These are phyloP conservation scores for Trametopsis cervina DNA, from an alignment of 768 basidiomycete genomes.

Conservation along the genomic window DNA sequence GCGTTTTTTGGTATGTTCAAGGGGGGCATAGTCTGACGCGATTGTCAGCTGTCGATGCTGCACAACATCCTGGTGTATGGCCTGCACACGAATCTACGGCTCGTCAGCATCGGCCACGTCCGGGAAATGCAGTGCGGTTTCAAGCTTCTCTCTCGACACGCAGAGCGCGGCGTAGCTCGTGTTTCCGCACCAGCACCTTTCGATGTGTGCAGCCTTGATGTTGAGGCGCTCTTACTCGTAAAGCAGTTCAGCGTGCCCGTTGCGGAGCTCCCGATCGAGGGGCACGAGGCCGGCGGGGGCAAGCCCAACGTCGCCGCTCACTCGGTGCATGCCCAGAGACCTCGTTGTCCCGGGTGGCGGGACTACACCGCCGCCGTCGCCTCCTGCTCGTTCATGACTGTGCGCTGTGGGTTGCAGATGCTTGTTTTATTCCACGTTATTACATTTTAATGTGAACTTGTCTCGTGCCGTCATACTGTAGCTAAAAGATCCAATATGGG, in stretches of 20 bases:
- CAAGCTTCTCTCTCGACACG: constrained; percentile 84
- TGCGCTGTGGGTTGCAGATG: too few species aligned
- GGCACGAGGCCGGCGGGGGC: constrained; percentile 92
- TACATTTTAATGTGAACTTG: too few species aligned
- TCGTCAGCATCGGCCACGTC: constrained; percentile 86
- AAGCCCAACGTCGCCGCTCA: constrained; percentile 84
- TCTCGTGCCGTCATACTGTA: too few species aligned
- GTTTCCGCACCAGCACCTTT: constrained; percentile 81
- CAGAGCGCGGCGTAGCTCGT: constrained; percentile 77
- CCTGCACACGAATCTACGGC: constrained; percentile 80
- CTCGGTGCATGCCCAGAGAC: constrained; percentile 83
- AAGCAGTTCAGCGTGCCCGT: constrained; percentile 75
- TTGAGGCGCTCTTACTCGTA: constrained; percentile 84
- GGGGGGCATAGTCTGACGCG: neutral
- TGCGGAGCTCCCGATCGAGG: constrained; percentile 79
- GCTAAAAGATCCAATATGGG: too few species aligned
- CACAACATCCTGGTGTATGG: constrained; percentile 94
- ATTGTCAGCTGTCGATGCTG: constrained; percentile 73
- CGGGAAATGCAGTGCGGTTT: constrained; percentile 97
- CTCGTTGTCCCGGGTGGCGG: constrained; percentile 82
- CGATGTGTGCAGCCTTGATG: constrained; percentile 97
- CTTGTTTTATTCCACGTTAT: too few species aligned
- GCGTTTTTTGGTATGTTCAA: constrained; percentile 12
- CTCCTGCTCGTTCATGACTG: too few species aligned
- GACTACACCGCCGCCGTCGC: constrained; percentile 28